Percentiles rank a stretch among this genome's conserved stretches.
Conservation (phyloP, 345 rosid genomes). For the Cardiospermum halicacabum region DNA sequence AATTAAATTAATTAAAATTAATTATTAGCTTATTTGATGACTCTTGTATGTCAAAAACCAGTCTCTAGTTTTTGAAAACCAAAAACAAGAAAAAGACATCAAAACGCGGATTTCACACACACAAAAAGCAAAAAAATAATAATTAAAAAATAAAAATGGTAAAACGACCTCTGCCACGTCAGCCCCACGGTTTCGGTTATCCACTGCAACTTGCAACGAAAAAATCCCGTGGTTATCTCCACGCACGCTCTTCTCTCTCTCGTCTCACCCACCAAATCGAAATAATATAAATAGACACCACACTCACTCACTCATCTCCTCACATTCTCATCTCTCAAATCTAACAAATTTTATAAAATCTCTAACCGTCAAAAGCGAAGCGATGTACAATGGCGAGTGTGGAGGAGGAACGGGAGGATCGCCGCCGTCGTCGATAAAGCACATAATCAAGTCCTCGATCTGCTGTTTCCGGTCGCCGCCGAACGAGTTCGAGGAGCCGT, state of each 20-base stretch:
- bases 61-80: background rate
- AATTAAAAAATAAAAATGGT: background rate
- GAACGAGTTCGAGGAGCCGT: background rate
- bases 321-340: background rate
- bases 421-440: background rate
- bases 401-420: too few relatives aligned
- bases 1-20: background rate
- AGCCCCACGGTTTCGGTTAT: slow-evolving; percentile 28
- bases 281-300: background rate
- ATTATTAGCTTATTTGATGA: background rate
- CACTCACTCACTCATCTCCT: background rate
- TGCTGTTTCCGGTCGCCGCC: slow-evolving; percentile 33
- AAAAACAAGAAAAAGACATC: background rate
- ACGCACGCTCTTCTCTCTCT: background rate
- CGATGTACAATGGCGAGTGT: slow-evolving; percentile 25
- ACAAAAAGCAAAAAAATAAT: too few relatives aligned
- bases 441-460: slow-evolving; percentile 37
- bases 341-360: background rate
- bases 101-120: slow-evolving; percentile 15
- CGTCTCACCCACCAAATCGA: background rate
- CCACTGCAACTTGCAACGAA: background rate
- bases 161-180: slow-evolving; percentile 18
- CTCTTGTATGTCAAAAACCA: background rate
- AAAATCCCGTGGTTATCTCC: slow-evolving; percentile 10
- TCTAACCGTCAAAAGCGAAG: background rate